Conservation (phyloP, 2,329 filamentous ascomycete species). For the Botrytis hyacinthi region DNA sequence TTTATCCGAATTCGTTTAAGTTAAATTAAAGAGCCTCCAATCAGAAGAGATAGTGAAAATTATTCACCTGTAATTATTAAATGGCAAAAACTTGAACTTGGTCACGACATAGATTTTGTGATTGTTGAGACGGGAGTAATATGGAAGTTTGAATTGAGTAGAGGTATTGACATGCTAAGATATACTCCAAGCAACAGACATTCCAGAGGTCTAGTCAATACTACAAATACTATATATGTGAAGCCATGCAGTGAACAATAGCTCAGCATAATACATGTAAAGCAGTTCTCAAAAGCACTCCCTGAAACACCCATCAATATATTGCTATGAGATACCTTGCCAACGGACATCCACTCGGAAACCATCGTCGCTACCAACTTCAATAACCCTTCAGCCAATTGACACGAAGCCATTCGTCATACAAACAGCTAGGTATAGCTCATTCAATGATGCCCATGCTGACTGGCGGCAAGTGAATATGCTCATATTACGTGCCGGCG, state of each 20-base stretch:
- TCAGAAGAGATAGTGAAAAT: not conserved
- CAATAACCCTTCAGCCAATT: too few relatives aligned
- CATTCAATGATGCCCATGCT: not conserved
- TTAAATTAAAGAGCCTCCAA: not conserved
- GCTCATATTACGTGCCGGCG: not conserved
- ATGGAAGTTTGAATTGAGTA: slow-evolving; percentile 1
- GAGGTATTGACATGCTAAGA: not conserved
- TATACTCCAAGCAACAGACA: not conserved
- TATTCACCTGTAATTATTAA: not conserved
- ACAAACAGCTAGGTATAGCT: not conserved
- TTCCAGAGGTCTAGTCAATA: not conserved
- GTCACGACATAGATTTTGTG: not conserved
- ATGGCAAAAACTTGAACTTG: not conserved
- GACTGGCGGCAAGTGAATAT: not conserved
- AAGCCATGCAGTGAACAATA: not conserved
- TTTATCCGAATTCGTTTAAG: not conserved
- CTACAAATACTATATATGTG: not conserved
- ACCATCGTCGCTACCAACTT: not conserved
- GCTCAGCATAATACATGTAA: not conserved
- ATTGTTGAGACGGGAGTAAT: not conserved
- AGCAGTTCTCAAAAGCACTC: not conserved
- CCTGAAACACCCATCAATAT: not conserved
- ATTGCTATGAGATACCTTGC: not conserved
- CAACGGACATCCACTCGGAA: not conserved
- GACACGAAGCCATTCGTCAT: not conserved